Evolutionary conservation across 768 basidiomycete species (phyloP), one percentile per base, ranked within the genome.

Genomic region (Porphyrellus cyaneotinctus): DNA sequence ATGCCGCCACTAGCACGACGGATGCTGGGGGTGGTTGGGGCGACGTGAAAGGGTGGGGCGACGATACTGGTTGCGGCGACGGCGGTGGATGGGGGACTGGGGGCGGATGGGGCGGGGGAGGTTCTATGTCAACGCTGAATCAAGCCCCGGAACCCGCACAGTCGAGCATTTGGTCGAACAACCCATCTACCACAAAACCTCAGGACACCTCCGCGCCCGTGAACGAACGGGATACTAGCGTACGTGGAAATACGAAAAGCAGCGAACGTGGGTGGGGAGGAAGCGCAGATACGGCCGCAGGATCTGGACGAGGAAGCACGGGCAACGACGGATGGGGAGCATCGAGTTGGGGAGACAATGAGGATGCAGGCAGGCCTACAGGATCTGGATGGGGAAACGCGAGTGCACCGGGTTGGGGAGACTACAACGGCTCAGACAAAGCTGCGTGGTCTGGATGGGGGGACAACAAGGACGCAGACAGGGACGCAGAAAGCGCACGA

Each of bases 71-170:
- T 4, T 28, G 56, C 52, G 56, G 30, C 28, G 42, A 47, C 1
- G 61, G 58, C 2, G 23, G 42, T 10, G 57, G 46, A 15, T 60
- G 59, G 60, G 56, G 33, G 7, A 30, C 22, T 2, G 53, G 48
- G 5, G 49, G 49, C 12, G 59, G 56, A 37, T 54, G 58, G 56
- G 49, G 39, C 42, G 30, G 41, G 4, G 47, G 32, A 20, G 47
- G 30, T 10, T 32, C 59, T 5, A 20, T 35, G 9, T 44, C 61
- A 14, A 41, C 58, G 24, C 1, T 42, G 26, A 54, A 49, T 52
- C 51, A 23, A 30, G 47, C 32, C 15, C 13, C 44, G n/a, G 44
- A 35, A 28, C 14, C 52, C 23, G 18, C 41, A 10, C 47, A 24
- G 4, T 11, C 43, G 30, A 39, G 20, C 18, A 52, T 30, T 32